A percentile compares a stretch with the other conserved stretches of the same genome.
phyloP scores from a whole-genome alignment of 202 grass and related monocot species.

The Hordeum pubiflorum region DNA sequence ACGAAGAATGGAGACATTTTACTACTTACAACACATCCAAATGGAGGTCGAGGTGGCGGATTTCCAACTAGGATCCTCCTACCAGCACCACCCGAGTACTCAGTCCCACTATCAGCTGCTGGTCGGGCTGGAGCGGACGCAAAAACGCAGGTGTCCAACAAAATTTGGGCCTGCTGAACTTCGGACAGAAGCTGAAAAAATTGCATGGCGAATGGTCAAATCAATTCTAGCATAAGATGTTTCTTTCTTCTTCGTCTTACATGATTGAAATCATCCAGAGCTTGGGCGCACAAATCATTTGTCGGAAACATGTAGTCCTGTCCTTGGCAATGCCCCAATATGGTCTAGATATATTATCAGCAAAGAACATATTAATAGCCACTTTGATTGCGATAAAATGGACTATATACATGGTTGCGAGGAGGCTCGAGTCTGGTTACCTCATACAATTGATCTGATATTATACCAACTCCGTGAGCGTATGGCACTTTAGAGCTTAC shows the following conservation, averaged over 20 bases:
- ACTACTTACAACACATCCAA: background rate
- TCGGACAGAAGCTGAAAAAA: conserved; percentile 23
- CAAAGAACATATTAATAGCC: background rate
- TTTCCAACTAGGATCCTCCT: conserved; percentile 6
- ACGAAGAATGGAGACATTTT: background rate
- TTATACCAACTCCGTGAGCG: conserved; percentile 60
- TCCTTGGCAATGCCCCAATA: conserved; percentile 41
- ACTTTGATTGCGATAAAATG: background rate
- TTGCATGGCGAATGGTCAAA: background rate
- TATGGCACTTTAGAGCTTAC: conserved; percentile 32
- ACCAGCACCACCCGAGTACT: background rate
- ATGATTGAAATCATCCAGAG: conserved; percentile 29
- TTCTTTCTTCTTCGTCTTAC: conserved; percentile 27
- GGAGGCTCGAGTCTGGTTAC: background rate
- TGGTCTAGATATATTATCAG: conserved; percentile 22
- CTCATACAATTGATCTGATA: conserved; percentile 59
- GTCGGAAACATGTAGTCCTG: conserved; percentile 38
- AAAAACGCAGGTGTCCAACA: conserved; percentile 30
- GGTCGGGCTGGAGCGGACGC: background rate
- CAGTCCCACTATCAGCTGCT: background rate
- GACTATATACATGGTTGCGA: background rate
- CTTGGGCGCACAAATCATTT: conserved; percentile 31
- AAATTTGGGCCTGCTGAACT: conserved; percentile 30
- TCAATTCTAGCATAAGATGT: background rate
- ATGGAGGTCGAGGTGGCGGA: conserved; percentile 4